Conservation (phyloP, 1,284 basidiomycete genomes). For the Fomitiporia mediterranea region DNA sequence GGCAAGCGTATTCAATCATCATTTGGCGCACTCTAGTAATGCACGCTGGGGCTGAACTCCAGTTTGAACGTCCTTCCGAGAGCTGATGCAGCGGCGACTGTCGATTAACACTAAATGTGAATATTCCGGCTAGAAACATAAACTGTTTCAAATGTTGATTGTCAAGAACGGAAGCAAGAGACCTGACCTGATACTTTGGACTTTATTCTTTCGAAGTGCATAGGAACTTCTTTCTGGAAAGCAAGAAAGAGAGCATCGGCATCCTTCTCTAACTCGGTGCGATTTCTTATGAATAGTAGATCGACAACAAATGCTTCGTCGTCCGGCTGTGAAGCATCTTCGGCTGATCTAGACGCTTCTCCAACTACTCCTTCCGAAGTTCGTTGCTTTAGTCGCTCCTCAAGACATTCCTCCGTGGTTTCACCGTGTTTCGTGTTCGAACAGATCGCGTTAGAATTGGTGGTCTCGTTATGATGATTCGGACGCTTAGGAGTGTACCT, state of each 20-base stretch:
- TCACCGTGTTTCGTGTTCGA: no score
- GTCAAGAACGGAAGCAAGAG: neutral
- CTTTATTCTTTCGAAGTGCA: neutral
- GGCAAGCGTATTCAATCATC: neutral
- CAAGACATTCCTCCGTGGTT: no score
- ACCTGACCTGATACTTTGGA: slow-evolving; percentile 2
- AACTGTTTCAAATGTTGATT: neutral
- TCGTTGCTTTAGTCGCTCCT: no score
- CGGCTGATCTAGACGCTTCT: no score
- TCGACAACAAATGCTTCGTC: neutral
- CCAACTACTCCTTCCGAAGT: no score
- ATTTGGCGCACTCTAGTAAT: neutral
- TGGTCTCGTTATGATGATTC: no score
- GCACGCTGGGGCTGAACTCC: neutral
- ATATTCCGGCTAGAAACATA: neutral
- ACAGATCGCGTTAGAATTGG: no score
- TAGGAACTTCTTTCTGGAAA: slow-evolving; percentile 10
- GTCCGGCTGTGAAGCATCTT: no score
- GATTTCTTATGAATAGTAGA: slow-evolving; percentile 10
- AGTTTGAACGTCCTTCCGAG: slow-evolving; percentile 1
- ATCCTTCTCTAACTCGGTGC: slow-evolving; percentile 1
- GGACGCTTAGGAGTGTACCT: neutral
- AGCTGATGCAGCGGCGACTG: neutral
- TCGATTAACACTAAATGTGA: neutral
- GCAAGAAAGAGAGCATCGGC: slow-evolving; percentile 10